Base-by-base conservation (phyloP, 345 rosid species). In the Salix brachista region DNA sequence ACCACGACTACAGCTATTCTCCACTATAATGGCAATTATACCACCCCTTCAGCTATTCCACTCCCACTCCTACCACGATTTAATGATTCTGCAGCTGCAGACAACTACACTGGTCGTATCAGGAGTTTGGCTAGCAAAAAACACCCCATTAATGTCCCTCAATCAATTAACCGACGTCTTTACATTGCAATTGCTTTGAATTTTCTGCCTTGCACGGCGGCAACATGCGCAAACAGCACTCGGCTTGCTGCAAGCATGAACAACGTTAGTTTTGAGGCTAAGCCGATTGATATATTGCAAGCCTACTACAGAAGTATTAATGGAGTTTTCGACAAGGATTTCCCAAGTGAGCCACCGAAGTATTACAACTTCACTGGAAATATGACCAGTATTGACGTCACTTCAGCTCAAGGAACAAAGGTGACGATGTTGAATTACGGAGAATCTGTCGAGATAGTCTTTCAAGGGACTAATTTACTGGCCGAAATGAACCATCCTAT, bases 1-100 rank as follows among this genome's bases (percentile, higher is more conserved):
- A 90, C 98, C 44, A 94, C 97, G 61, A 86, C 96, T 66, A 94
- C 97, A 0, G 94, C 97, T 13, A 88, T 92, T 74, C 85, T 94
- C 17, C 81, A 86, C 60, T 94, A 94, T 74, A 87, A 77, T 48
- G 88, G 87, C 67, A 80, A 75, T 5, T 75, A 72, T 58, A 42
- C 80, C 19, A 28, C 64, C 10, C 87, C 87, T 0, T 21, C 84
- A 1, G 2, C 75, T 11, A 81, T 80, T 8, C 79, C 78, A 8
- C 58, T 76, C 2, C 90, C 88, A 6, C 23, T 39, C 25, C 76
- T 87, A 2, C 87, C 88, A 1, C 23, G 10, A 7, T 32, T 46
- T 65, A 30, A 70, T 42, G 80, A 87, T 36, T 56, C 52, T 3
- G 60, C 2, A 10, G 83, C 86, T 10, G 83, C 79, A 1, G 65